phyloP scores from a whole-genome alignment of 2,329 filamentous ascomycete species.

The Cladophialophora yegresii region DNA sequence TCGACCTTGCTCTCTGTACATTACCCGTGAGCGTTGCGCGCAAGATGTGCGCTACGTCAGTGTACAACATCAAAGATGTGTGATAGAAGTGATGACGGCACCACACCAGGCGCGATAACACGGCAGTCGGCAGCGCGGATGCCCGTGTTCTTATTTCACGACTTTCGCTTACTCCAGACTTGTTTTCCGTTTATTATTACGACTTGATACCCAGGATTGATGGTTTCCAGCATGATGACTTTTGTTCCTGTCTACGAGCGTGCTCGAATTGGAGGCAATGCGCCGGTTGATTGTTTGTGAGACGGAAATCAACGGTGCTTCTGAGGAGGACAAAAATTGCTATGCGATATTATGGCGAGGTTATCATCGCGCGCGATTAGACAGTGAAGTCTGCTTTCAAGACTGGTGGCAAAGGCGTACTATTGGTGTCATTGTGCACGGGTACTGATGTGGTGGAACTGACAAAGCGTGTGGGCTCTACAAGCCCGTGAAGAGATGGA shows the following conservation, averaged over 20 bases:
- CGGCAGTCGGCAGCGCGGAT: slow-evolving; percentile 7
- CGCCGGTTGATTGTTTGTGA: neutral
- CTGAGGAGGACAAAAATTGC: slow-evolving; percentile 1
- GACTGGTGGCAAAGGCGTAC: neutral
- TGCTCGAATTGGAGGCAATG: neutral
- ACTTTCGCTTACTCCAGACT: slow-evolving; percentile 25
- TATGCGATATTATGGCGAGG: neutral
- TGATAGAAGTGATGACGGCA: slow-evolving; percentile 19
- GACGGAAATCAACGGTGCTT: neutral
- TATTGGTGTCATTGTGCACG: neutral
- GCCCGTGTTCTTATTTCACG: slow-evolving; percentile 22
- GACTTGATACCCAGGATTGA: slow-evolving; percentile 32
- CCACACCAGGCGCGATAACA: slow-evolving; percentile 15
- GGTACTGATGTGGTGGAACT: neutral
- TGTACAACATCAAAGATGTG: slow-evolving; percentile 24
- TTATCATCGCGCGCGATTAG: neutral
- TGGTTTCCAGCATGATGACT: slow-evolving; percentile 18
- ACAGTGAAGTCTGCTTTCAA: neutral
- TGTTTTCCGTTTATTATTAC: slow-evolving; percentile 26
- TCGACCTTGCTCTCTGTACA: slow-evolving; percentile 26
- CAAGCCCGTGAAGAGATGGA: neutral
- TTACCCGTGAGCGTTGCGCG: slow-evolving; percentile 15
- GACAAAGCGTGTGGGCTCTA: neutral
- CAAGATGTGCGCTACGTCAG: slow-evolving; percentile 12
- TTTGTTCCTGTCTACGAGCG: slow-evolving; percentile 12